A percentile compares a stretch with the other conserved stretches of the same genome.
Conservation (phyloP, 176 grass and related monocot species). For the Phyllostachys edulis region DNA sequence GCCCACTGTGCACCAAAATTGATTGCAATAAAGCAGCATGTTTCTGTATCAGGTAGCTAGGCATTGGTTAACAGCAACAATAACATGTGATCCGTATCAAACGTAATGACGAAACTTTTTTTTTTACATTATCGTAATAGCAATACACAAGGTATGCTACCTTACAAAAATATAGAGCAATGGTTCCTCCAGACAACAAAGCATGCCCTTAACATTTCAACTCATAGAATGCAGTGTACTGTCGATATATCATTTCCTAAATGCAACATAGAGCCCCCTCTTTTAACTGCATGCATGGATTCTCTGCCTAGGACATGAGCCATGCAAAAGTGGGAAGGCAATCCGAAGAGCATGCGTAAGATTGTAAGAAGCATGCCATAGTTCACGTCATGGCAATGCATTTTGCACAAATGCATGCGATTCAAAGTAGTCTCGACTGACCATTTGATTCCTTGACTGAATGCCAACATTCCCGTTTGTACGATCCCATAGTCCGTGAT, state of each 20-base stretch:
- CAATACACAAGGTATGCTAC: not conserved
- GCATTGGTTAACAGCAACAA: not conserved
- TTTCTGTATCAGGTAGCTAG: not conserved
- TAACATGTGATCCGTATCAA: not conserved
- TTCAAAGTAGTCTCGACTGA: not conserved
- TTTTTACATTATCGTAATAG: not conserved
- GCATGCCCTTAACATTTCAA: not conserved
- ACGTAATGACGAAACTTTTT: not conserved
- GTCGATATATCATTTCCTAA: not conserved
- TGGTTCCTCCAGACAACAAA: not conserved
- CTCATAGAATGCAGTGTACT: not conserved
- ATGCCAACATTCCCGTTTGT: not conserved
- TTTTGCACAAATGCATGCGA: not conserved
- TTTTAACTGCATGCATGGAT: not conserved
- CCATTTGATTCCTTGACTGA: not conserved
- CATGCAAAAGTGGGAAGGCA: not conserved
- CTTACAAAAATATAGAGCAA: not conserved
- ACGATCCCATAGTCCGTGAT: not conserved
- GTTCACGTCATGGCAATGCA: not conserved
- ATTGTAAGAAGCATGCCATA: not conserved
- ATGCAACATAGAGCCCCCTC: not conserved
- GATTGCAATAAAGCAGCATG: not conserved
- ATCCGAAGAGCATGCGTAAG: not conserved
- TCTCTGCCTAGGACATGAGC: not conserved
- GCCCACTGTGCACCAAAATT: not conserved